These are phyloP conservation scores for Rhodofomes roseus DNA, from an alignment of 1,284 basidiomycete species.

Conservation along the genomic window DNA sequence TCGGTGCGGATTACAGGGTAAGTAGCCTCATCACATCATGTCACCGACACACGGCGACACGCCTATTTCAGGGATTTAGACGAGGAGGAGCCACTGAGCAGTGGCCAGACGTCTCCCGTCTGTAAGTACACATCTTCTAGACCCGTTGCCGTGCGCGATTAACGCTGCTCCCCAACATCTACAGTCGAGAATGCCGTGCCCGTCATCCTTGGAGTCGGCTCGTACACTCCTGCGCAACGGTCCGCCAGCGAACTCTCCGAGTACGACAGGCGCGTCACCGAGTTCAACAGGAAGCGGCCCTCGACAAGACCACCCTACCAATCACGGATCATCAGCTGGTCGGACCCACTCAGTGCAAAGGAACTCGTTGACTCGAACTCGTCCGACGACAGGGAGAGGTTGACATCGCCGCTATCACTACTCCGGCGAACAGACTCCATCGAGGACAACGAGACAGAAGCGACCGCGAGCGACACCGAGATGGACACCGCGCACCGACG, in stretches of 20 bases:
- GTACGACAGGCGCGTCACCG: slow-evolving; percentile 41
- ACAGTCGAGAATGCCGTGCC: slow-evolving; percentile 31
- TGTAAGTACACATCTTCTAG: slow-evolving; percentile 37
- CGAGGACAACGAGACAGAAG: slow-evolving; percentile 12
- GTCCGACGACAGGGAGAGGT: slow-evolving; percentile 17
- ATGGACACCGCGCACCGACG: slow-evolving; percentile 13
- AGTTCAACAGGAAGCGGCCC: slow-evolving; percentile 44
- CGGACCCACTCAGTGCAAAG: slow-evolving; percentile 45
- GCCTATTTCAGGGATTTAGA: slow-evolving; percentile 35
- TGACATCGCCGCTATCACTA: background rate
- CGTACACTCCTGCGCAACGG: slow-evolving; percentile 30
- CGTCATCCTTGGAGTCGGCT: slow-evolving; percentile 36
- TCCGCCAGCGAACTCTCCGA: slow-evolving; percentile 42
- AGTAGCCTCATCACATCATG: slow-evolving; percentile 4
- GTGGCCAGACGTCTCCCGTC: slow-evolving; percentile 68
- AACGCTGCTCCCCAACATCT: background rate
- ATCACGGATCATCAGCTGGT: slow-evolving; percentile 47
- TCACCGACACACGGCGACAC: background rate
- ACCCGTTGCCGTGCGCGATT: background rate
- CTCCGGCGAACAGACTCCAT: slow-evolving; percentile 5
- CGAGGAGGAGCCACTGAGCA: slow-evolving; percentile 65
- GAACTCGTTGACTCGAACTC: slow-evolving; percentile 15
- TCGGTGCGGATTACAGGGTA: slow-evolving; percentile 35
- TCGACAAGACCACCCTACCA: slow-evolving; percentile 25
- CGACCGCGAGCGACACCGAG: slow-evolving; percentile 11